Conservation (phyloP, 306 rosid genomes). For the Alnus glutinosa region DNA sequence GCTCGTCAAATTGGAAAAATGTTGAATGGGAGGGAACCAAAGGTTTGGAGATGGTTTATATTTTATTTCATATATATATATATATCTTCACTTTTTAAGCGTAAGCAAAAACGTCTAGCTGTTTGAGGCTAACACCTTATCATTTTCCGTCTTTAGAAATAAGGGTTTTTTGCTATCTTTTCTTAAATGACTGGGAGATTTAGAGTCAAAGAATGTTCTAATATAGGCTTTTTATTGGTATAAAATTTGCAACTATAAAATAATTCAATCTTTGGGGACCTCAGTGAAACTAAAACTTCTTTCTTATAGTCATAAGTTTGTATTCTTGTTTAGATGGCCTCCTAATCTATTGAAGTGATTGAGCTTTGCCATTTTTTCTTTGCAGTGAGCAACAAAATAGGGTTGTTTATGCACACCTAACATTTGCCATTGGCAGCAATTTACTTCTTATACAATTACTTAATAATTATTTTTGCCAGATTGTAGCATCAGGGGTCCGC, state of each 20-base stretch:
- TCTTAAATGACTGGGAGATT: background rate
- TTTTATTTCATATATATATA: background rate
- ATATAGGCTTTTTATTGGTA: no score
- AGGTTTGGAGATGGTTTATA: constrained; percentile 56
- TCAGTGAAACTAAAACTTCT: no score
- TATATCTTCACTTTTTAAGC: background rate
- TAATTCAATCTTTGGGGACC: no score
- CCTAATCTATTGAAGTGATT: background rate
- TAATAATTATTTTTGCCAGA: background rate
- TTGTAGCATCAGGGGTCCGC: background rate
- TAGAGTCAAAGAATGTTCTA: constrained; percentile 5
- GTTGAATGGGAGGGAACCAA: constrained; percentile 95
- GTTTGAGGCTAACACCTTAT: background rate
- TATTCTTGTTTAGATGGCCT: no score
- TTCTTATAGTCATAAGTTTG: no score
- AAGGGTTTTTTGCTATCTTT: background rate
- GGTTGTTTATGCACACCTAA: background rate
- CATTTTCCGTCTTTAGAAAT: background rate
- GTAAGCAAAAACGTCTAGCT: background rate
- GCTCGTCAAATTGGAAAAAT: constrained; percentile 99
- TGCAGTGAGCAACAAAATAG: background rate
- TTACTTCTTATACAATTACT: background rate
- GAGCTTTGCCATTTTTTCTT: background rate
- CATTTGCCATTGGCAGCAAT: background rate
- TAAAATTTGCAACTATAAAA: constrained; percentile 48